Percentiles rank a stretch among this genome's conserved stretches.
These are phyloP conservation scores for Gnomoniopsis smithogilvyi DNA, from an alignment of 2,329 filamentous ascomycete species.

Conservation along the genomic window DNA sequence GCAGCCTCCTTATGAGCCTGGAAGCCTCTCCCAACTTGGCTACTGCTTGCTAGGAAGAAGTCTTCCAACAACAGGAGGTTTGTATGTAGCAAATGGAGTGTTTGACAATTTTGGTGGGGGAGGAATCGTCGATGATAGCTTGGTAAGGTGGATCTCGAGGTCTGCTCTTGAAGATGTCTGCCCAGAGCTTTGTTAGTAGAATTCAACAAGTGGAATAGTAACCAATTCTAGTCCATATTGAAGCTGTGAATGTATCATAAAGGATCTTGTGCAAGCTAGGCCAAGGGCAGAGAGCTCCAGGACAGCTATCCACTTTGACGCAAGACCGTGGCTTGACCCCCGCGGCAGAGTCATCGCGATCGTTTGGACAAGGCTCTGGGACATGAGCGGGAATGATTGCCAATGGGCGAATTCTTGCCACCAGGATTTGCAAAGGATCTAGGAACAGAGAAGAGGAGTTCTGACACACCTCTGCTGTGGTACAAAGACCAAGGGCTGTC, in stretches of 20 bases:
- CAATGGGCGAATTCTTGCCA: not conserved
- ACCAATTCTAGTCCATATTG: not conserved
- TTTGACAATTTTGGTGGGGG: not conserved
- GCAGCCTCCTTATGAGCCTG: not conserved
- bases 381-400: no score
- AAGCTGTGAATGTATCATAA: not conserved
- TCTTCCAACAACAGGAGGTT: not conserved
- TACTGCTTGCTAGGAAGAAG: not conserved
- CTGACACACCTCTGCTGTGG: not conserved
- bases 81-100: not conserved
- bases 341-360: conserved; percentile 11
- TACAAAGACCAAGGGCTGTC: not conserved
- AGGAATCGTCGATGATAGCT: conserved; percentile 1
- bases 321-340: conserved; percentile 5
- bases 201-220: no score
- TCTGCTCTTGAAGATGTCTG: not conserved
- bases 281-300: not conserved
- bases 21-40: not conserved
- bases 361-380: not conserved
- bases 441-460: not conserved
- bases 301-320: conserved; percentile 3
- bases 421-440: not conserved
- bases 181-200: not conserved
- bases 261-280: not conserved
- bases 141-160: not conserved